Percentiles rank a stretch among this genome's conserved stretches.
phyloP scores from a whole-genome alignment of 2,329 filamentous ascomycete genomes.

The Claviceps sp. region DNA sequence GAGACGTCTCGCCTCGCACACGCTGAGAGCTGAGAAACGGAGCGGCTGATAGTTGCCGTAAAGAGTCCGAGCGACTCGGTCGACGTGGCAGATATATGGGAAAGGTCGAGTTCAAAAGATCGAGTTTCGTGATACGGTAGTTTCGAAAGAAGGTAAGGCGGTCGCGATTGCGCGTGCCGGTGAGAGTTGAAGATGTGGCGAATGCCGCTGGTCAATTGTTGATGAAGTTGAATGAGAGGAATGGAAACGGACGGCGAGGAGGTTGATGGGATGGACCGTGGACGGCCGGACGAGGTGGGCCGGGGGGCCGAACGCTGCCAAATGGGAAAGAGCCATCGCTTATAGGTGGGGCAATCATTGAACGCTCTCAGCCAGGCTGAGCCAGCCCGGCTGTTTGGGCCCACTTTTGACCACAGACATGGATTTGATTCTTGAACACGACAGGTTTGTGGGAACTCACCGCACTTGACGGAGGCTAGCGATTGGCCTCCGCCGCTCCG shows the following conservation, averaged over 20 bases:
- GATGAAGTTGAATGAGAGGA: slow-evolving; percentile 3
- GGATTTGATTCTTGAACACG: too few species aligned
- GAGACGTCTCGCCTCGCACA: background rate
- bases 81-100: background rate
- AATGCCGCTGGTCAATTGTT: slow-evolving; percentile 4
- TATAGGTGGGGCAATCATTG: too few species aligned
- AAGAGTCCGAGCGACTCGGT: background rate
- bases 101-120: background rate
- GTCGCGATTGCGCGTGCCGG: background rate
- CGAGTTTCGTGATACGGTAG: background rate
- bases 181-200: background rate
- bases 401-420: too few species aligned
- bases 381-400: too few species aligned
- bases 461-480: too few species aligned
- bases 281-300: too few species aligned
- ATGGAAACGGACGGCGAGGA: slow-evolving; percentile 1
- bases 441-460: too few species aligned
- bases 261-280: too few species aligned
- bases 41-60: background rate
- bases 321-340: too few species aligned
- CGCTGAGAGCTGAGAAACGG: background rate
- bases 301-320: too few species aligned
- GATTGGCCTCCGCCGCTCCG: too few species aligned
- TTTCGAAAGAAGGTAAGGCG: background rate
- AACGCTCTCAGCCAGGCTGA: too few species aligned